Evolutionary conservation across 2,329 filamentous ascomycete species (phyloP), one percentile per base, ranked within the genome.

Genomic region (Fusarium sp.): DNA sequence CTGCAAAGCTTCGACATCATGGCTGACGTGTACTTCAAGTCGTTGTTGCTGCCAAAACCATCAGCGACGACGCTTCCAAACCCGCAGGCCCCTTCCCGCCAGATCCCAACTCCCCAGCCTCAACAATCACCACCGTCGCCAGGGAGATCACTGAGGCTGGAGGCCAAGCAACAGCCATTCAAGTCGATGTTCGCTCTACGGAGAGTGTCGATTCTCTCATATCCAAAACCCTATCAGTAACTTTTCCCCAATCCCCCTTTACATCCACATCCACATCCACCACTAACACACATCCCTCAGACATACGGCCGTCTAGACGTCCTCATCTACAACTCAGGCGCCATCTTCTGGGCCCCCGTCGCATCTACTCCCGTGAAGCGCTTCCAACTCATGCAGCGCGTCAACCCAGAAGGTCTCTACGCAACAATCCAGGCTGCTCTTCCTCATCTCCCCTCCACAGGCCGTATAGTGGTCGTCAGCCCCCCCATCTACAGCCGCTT

Each of bases 401-500:
- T 95, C 70, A 95, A 95, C 76, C 87, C 89, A 0, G 91, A 94
- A 75, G 94, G 94, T 0, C 84, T 97, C 1, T 97, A 97, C 81
- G 92, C 88, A 20, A 87, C 88, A 4, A 79, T 96, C 7, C 92
- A 95, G 76, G 91, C 91, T 6, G 83, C 87, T 3, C 85, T 96
- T 22, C 93, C 94, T 3, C 85, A 92, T 68, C 91, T 96, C 68
- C 69, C 84, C 77, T 83, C 71, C 17, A 86, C 84, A 29, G 93
- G 91, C 0, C 83, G 94, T 29, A 89, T 97, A 70, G 84, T 97
- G 53, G 92, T 96, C 63, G 92, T 97, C 63, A 93, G 91, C 78
- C 94, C 94, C 27, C 94, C 94, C 2, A 95, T 97, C 66, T 97
- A 97, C 82, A 93, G 90, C 71, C 87, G 94, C 33, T 97, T 97